Percentiles rank a stretch among this genome's conserved stretches.
phyloP scores from a whole-genome alignment of 202 grass and related monocot species.

The Hordeum pubiflorum region DNA sequence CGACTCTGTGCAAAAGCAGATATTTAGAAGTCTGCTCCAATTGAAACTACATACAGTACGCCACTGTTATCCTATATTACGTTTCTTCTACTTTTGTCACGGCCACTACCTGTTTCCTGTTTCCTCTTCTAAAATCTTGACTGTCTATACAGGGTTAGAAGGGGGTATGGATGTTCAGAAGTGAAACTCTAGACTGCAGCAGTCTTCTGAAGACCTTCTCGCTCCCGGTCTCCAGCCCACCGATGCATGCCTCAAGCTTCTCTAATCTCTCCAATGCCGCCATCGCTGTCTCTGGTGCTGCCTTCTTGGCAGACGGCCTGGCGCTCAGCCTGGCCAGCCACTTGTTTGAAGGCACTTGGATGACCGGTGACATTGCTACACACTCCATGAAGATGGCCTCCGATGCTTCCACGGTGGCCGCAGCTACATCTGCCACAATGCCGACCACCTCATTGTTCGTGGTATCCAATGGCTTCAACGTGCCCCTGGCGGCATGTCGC shows the following conservation, averaged over 20 bases:
- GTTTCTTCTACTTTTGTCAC: not conserved
- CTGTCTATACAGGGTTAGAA: not conserved
- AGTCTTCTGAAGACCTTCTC: slow-evolving; percentile 42
- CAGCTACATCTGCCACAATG: slow-evolving; percentile 24
- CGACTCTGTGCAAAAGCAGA: not conserved
- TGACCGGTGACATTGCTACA: slow-evolving; percentile 17
- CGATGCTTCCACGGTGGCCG: slow-evolving; percentile 40
- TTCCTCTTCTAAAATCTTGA: not conserved
- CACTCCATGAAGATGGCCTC: slow-evolving; percentile 29
- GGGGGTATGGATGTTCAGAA: slow-evolving; percentile 41
- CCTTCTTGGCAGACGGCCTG: slow-evolving; percentile 8
- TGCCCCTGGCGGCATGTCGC: slow-evolving; percentile 4
- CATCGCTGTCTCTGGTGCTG: slow-evolving; percentile 2
- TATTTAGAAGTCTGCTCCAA: not conserved
- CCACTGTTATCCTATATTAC: not conserved
- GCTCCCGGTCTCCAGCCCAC: slow-evolving; percentile 23
- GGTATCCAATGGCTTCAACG: not conserved
- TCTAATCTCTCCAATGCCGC: slow-evolving; percentile 29
- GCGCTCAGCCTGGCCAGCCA: slow-evolving; percentile 26
- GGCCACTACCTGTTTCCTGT: not conserved
- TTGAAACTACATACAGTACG: not conserved
- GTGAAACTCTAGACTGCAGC: slow-evolving; percentile 31
- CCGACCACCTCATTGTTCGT: not conserved
- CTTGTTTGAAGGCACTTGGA: not conserved
- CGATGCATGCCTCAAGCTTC: slow-evolving; percentile 26